These are phyloP conservation scores for Actinomucor elegans DNA, from an alignment of 371 early-diverging fungal species.

Conservation along the genomic window DNA sequence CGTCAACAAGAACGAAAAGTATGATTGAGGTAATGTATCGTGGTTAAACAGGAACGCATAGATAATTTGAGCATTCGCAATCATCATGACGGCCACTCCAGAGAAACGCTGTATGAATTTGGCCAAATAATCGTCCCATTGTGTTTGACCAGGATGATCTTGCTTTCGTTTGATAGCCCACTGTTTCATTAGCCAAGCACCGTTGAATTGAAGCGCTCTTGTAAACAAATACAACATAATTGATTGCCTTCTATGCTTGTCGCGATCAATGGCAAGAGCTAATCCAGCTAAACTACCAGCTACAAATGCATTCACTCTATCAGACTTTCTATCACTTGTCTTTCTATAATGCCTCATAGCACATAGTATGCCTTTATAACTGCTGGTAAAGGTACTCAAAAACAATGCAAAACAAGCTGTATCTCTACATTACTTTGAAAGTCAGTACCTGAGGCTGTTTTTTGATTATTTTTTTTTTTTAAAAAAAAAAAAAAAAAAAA, in stretches of 20 bases:
- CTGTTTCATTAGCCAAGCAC: conserved; percentile 65
- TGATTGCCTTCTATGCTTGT: conserved; percentile 69
- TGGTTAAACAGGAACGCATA: conserved; percentile 64
- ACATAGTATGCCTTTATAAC: conserved; percentile 82
- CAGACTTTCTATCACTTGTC: conserved; percentile 41
- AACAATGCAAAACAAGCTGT: conserved; percentile 82
- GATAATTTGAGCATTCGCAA: conserved; percentile 64
- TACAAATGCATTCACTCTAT: conserved; percentile 70
- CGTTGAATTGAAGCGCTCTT: conserved; percentile 73
- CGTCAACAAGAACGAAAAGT: conserved; percentile 64
- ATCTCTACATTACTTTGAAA: conserved; percentile 44
- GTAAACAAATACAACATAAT: conserved; percentile 81
- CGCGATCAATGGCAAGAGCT: conserved; percentile 69
- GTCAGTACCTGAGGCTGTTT: no score
- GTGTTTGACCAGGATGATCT: conserved; percentile 19
- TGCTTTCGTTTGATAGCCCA: conserved; percentile 52
- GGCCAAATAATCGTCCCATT: conserved; percentile 59
- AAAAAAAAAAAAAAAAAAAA: no score
- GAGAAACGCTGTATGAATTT: conserved; percentile 50
- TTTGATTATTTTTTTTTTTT: no score
- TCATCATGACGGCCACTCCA: conserved; percentile 67
- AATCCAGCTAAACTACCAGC: conserved; percentile 81
- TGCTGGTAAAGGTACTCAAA: conserved; percentile 73
- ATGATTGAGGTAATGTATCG: conserved; percentile 63
- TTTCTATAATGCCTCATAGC: conserved; percentile 58